A percentile compares a stretch with the other conserved stretches of the same genome.
These are phyloP conservation scores for Blastobotrys arbuscula DNA, from an alignment of 1,139 yeast species.

Conservation along the genomic window DNA sequence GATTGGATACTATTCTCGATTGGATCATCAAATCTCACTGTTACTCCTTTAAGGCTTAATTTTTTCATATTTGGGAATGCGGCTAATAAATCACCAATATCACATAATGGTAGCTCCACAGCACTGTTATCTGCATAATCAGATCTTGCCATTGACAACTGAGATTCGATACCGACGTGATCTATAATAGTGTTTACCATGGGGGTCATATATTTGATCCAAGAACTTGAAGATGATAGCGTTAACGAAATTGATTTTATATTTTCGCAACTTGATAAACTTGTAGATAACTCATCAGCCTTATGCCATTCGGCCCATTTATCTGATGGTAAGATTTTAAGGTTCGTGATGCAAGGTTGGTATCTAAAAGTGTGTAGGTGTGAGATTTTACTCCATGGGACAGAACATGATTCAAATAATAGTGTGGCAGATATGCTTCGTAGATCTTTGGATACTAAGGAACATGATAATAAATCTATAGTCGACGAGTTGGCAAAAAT, in stretches of 20 bases:
- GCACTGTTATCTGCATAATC: constrained; percentile 4
- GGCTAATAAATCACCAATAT: constrained; percentile 12
- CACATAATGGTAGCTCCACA: constrained; percentile 10
- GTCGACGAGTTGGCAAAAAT: constrained; percentile 1
- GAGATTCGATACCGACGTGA: constrained; percentile 7
- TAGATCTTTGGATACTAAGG: constrained; percentile 9
- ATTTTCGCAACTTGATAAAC: not conserved
- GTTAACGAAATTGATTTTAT: constrained; percentile 12
- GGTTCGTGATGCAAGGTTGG: constrained; percentile 11
- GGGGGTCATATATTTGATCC: constrained; percentile 14
- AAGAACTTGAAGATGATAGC: constrained; percentile 7
- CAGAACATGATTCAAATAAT: not conserved
- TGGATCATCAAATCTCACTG: constrained; percentile 8
- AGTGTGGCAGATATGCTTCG: not conserved
- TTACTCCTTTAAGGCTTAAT: constrained; percentile 11
- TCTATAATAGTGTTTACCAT: constrained; percentile 2
- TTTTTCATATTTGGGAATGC: constrained; percentile 8
- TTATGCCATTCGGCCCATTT: constrained; percentile 28
- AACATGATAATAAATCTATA: constrained; percentile 8
- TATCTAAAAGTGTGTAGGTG: not conserved
- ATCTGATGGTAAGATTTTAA: constrained; percentile 19
- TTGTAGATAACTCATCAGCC: constrained; percentile 7
- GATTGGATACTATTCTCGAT: constrained; percentile 1
- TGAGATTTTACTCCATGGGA: not conserved
- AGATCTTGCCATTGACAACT: constrained; percentile 4